phyloP scores from a whole-genome alignment of 1,139 yeast species.

The Saccharomyces hybrid region DNA sequence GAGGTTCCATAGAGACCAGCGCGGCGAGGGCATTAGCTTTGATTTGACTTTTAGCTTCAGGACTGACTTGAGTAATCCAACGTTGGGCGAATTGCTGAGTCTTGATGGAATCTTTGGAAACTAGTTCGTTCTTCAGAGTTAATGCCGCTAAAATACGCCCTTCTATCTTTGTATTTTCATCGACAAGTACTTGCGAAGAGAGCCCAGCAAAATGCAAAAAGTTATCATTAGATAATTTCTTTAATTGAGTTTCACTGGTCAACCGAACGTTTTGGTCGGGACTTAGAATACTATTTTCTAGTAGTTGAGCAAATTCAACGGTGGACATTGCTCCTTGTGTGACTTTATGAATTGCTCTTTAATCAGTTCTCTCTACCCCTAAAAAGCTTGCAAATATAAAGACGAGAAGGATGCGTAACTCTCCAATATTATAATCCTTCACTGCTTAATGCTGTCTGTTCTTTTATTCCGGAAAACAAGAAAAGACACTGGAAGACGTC shows the following conservation, averaged over 20 bases:
- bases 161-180: constrained; percentile 60
- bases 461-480: too few relatives aligned
- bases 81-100: constrained; percentile 46
- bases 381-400: background rate
- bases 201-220: constrained; percentile 66
- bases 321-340: constrained; percentile 14
- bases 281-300: constrained; percentile 70
- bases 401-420: too few relatives aligned
- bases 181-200: constrained; percentile 65
- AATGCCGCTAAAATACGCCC: constrained; percentile 90
- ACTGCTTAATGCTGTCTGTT: too few relatives aligned
- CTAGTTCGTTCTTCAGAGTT: constrained; percentile 77
- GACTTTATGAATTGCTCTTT: background rate
- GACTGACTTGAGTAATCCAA: constrained; percentile 40
- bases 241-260: constrained; percentile 74
- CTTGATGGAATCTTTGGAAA: constrained; percentile 59
- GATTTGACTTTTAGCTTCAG: constrained; percentile 50
- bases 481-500: too few relatives aligned
- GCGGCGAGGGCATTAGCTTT: constrained; percentile 61
- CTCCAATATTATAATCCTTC: too few relatives aligned
- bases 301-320: constrained; percentile 59
- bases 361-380: background rate
- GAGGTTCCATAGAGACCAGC: constrained; percentile 54
- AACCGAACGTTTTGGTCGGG: constrained; percentile 61
- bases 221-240: constrained; percentile 64